phyloP scores from a whole-genome alignment of 2,329 filamentous ascomycete species.

The Aspergillus sp. region DNA sequence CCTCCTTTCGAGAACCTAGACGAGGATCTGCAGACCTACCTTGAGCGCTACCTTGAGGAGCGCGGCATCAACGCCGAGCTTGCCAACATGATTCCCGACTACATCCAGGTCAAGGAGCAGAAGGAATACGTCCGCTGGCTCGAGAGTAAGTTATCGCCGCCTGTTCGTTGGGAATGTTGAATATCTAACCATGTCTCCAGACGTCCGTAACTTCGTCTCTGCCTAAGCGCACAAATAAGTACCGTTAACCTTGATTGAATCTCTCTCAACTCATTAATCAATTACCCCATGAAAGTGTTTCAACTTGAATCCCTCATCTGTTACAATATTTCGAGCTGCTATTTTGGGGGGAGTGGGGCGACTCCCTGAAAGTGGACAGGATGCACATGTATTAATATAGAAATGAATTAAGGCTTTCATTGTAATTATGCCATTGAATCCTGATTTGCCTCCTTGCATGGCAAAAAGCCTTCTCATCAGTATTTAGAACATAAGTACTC shows the following conservation, averaged over 20 bases:
- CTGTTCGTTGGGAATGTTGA: not conserved
- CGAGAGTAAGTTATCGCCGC: constrained; percentile 53
- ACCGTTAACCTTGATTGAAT: not conserved
- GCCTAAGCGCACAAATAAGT: constrained; percentile 46
- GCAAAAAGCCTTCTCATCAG: not conserved
- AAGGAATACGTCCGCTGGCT: constrained; percentile 93
- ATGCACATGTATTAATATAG: constrained; percentile 24
- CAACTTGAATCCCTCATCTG: not conserved
- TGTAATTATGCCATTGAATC: constrained; percentile 14
- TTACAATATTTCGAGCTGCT: not conserved
- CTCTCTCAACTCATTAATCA: constrained; percentile 8
- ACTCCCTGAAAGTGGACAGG: not conserved
- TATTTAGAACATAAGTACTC: not conserved
- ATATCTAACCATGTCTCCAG: constrained; percentile 38
- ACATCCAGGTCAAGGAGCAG: constrained; percentile 98
- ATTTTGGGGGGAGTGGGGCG: not conserved
- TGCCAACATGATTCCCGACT: constrained; percentile 89
- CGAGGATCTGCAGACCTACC: constrained; percentile 86
- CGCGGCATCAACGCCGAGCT: constrained; percentile 84
- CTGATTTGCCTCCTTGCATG: not conserved
- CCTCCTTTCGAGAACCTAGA: constrained; percentile 93
- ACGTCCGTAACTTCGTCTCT: constrained; percentile 82
- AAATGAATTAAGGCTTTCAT: constrained; percentile 19
- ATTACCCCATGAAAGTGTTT: not conserved
- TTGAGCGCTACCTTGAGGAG: constrained; percentile 94